Evolutionary conservation across 495 filamentous ascomycete species (phyloP), one percentile per base, ranked within the genome.

Genomic region (Neurospora discreta): DNA sequence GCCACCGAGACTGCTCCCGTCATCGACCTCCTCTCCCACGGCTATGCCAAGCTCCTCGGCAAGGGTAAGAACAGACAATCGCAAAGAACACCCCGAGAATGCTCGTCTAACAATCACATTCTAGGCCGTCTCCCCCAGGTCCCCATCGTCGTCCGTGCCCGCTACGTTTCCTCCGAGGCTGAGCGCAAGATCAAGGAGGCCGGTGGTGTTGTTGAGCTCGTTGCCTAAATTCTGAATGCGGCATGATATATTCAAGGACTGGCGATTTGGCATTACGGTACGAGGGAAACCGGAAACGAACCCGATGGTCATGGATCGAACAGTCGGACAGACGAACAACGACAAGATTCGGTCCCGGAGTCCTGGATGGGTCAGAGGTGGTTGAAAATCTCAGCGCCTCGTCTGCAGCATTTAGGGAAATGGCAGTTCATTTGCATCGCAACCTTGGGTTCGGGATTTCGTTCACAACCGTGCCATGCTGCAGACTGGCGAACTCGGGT

Each of bases 41-140:
- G 78, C 70, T 80, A 80, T 42, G 78, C 78, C 68, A 80, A 80
- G 77, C 74, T 80, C 73, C 78, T 80, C 73, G 78, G 78, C 73
- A 80, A 80, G 78, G 78, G 78, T 79, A 76, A 74, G 77, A 13
- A 39, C 18, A 8, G 68, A 36, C 36, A n/a, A 30, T 39, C 7
- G 23, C n/a, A 26, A 23, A 39, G 42, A 70, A n/a, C 1, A 1
- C 16, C 4, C 41, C 5, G 9, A 42, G 43, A 43, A 33, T 15
- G 43, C 26, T 23, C 41, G 5, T 38, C 69, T 71, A 73, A 73
- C 70, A 71, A 30, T 33, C 8, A 33, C 33, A 18, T 18, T 16
- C 9, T 38, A 80, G 78, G 78, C 74, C 78, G 78, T 76, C 77
- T 80, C 60, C 78, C 78, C 73, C 73, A 79, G 73, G 75, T 80